Evolutionary conservation across 768 basidiomycete genomes (phyloP), one percentile per base, ranked within the genome.

Genomic region (Megacollybia marginata): DNA sequence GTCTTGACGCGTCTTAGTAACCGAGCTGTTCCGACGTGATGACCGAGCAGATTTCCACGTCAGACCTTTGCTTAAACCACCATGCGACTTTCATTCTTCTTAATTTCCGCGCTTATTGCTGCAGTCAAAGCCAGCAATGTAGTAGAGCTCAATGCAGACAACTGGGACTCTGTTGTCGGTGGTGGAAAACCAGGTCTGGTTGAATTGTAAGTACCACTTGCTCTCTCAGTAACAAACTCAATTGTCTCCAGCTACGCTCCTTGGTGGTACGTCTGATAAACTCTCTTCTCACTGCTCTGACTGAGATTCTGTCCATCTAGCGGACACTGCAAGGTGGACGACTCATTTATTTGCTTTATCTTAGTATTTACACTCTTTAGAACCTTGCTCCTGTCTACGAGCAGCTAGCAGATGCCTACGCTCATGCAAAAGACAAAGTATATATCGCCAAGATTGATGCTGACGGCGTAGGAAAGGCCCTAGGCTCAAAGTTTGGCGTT

Each of bases 381-480:
- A 91, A 78, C 69, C 85, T 95, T 52, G 93, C 91, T 0, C 93
- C 94, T 3, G 66, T 70, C 0, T 97, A 90, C 55, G 93, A 95
- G 63, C 76, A 94, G 62, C 80, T 97, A 23, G 93, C 84, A 28
- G 88, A 95, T 58, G 87, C 87, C n/a, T 97, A 82, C 61, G 68
- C 77, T 4, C 78, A 85, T 48, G 80, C 75, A 47, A 85, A 85
- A 54, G 83, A 91, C 60, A 90, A 88, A 62, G 87, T 97, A 18
- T 58, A 90, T 46, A 79, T 97, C 56, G 93, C 92, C 48, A 95
- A 95, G 62, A 84, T 94, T 10, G 92, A 97, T 56, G 92, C 92
- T 1, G 93, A 97, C 60, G 91, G 92, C 46, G 84, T 63, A 38
- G 93, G 92, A 46, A 84, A 82, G 57, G 73, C 82, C 2, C 60